A percentile compares a stretch with the other conserved stretches of the same genome.
These are phyloP conservation scores for Takashimella koratensis DNA, from an alignment of 1,284 basidiomycete species.

Conservation along the genomic window DNA sequence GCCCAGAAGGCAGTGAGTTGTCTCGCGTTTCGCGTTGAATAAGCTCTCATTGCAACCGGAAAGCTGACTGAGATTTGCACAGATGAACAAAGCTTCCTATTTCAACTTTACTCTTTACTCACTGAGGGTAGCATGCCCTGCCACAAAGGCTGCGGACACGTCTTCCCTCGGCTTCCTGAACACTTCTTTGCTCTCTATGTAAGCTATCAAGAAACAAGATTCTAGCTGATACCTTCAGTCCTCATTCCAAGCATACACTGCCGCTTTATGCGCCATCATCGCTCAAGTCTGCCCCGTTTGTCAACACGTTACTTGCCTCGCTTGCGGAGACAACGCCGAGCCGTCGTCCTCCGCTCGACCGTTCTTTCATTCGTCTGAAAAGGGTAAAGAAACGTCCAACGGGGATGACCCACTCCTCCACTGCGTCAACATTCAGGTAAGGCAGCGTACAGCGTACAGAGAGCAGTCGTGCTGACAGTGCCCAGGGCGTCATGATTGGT, in stretches of 20 bases:
- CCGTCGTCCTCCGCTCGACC: neutral
- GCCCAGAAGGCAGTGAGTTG: constrained; percentile 67
- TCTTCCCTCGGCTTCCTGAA: constrained; percentile 59
- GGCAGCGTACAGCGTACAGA: no score
- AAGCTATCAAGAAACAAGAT: constrained; percentile 15
- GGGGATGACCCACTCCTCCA: constrained; percentile 65
- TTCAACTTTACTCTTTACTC: constrained; percentile 72
- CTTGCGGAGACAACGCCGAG: constrained; percentile 63
- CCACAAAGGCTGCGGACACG: constrained; percentile 65
- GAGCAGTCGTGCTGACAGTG: no score
- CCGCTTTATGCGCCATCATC: constrained; percentile 60
- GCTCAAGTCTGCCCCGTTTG: constrained; percentile 64
- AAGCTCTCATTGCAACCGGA: neutral
- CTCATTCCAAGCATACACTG: constrained; percentile 65
- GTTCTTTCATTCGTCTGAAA: neutral
- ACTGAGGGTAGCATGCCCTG: constrained; percentile 63
- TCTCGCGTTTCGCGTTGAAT: no score
- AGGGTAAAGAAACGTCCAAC: constrained; percentile 9
- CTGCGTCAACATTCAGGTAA: constrained; percentile 67
- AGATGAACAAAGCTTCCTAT: constrained; percentile 81
- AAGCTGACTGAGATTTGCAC: neutral
- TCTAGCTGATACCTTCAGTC: constrained; percentile 52
- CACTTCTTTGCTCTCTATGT: constrained; percentile 81
- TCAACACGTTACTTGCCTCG: constrained; percentile 66
- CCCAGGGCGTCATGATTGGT: constrained; percentile 73